Conservation (phyloP, 2,329 filamentous ascomycete species). For the Nannizziopsis barbatae region DNA sequence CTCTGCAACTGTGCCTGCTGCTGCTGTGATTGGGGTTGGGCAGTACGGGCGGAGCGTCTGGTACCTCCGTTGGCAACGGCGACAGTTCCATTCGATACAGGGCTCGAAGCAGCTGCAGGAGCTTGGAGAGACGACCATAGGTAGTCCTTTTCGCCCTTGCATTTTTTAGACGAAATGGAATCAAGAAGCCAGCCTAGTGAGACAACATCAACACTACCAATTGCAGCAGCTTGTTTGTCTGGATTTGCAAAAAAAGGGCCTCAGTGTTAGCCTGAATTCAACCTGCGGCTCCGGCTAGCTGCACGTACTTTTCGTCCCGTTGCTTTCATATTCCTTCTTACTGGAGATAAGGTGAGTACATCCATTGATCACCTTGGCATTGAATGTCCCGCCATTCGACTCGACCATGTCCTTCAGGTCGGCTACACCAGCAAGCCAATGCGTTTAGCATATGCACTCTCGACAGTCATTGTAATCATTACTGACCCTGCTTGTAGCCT, state of each 20-base stretch:
- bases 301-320: constrained; percentile 27
- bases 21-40: constrained; percentile 6
- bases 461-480: not conserved
- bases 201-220: constrained; percentile 42
- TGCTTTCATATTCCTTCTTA: constrained; percentile 28
- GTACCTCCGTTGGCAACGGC: constrained; percentile 10
- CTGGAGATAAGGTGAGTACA: constrained; percentile 33
- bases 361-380: constrained; percentile 20
- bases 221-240: constrained; percentile 36
- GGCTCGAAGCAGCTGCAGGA: not conserved
- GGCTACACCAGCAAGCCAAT: constrained; percentile 16
- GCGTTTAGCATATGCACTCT: not conserved
- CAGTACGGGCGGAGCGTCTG: constrained; percentile 10
- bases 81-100: not conserved
- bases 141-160: constrained; percentile 32
- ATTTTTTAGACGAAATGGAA: constrained; percentile 37
- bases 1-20: constrained; percentile 1
- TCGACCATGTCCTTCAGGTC: constrained; percentile 26
- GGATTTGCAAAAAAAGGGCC: not conserved
- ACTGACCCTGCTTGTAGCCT: constrained; percentile 40
- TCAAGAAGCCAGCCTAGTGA: constrained; percentile 52
- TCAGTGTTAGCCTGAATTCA: not conserved
- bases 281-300: not conserved
- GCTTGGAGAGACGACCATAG: constrained; percentile 18
- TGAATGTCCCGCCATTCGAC: constrained; percentile 27